Evolutionary conservation across 2,329 filamentous ascomycete species (phyloP), one percentile per base, ranked within the genome.

Genomic region (Sporothrix dimorphospora): DNA sequence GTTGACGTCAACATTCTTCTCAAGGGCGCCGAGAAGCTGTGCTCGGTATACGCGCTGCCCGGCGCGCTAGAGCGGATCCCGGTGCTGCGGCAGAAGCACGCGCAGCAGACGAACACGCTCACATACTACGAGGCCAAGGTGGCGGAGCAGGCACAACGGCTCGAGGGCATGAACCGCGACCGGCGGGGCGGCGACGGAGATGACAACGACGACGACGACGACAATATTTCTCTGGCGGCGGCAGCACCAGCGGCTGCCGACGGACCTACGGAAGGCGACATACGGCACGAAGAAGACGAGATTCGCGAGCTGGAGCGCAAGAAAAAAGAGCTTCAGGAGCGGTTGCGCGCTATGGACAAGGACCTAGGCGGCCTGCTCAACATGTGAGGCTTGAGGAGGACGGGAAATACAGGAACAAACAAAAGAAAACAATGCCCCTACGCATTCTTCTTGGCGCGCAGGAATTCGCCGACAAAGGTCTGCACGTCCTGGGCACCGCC

Each of bases 1-100:
- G 86, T 98, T 2, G 93, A 98, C 80, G 90, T 98, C 3, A 93
- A 97, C 77, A 86, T 97, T 1, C 83, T 99, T 40, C 85, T 99
- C 27, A 86, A 88, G 70, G 94, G 95, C 0, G 95, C 94, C 0
- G 94, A 98, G 84, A 97, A 94, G 84, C 87, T 98, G 40, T 94
- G 94, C 76, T 88, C 88, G 59, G 94, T 98, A 38, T 98, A 98
- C 79, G 91, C 93, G 45, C 87, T 97, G 38, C 88, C 92, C 0
- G 94, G 94, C 4, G 93, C 93, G 4, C 81, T 87, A 19, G 93
- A 97, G 78, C 88, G 90, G 74, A 97, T 98, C 75, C 84, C 89
- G 0, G 85, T 86, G 53, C 85, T 97, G 78, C 87, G 94, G 73
- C 87, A 88, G 70, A 90, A 93, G 77, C 88, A 95, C 80, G 85